Evolutionary conservation across 352 stramenopile genomes (phyloP), one percentile per base, ranked within the genome.

Genomic region (Phytophthora idaei): DNA sequence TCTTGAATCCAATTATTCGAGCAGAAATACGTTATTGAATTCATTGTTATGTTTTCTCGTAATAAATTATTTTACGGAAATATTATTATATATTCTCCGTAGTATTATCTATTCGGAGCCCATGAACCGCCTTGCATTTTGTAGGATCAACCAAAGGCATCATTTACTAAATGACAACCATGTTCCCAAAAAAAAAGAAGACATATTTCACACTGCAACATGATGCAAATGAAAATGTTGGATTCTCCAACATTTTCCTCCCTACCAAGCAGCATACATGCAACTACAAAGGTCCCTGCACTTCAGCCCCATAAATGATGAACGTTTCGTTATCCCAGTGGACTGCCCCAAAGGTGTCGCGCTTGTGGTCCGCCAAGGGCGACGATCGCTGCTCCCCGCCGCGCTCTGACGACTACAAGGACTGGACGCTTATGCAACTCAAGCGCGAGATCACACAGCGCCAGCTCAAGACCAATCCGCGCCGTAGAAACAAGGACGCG

Each of bases 401-500:
- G 27, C 68, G 58, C 37, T 87, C 78, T n/a, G 76, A 87, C 52
- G 76, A 87, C 54, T 87, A 87, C 65, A 76, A 74, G 34, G 65
- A 83, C 27, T 87, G 78, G 78, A 73, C 71, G 34, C 71, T 84
- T 21, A 64, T 61, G 76, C 78, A 87, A 54, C 63, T 87, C 25
- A 87, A 84, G 63, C 70, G 71, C 25, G 78, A 87, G 76, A 84
- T 87, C 54, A 78, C 73, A 32, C 61, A 84, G 65, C 78, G 78
- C 5, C 69, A 80, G 29, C 62, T 87, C 21, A 81, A 78, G 45
- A 81, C 76, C 14, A 73, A 84, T 15, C 73, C 73, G 11, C 80
- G 76, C 45, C 51, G 55, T 48, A 70, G 78, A 51, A 83, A 79
- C 57, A 87, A 84, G 50, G 67, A 79, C 6, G 74, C 78, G 9